Evolutionary conservation across 176 grass and related monocot genomes (phyloP).

Genomic region (Pontederia crassipes): DNA sequence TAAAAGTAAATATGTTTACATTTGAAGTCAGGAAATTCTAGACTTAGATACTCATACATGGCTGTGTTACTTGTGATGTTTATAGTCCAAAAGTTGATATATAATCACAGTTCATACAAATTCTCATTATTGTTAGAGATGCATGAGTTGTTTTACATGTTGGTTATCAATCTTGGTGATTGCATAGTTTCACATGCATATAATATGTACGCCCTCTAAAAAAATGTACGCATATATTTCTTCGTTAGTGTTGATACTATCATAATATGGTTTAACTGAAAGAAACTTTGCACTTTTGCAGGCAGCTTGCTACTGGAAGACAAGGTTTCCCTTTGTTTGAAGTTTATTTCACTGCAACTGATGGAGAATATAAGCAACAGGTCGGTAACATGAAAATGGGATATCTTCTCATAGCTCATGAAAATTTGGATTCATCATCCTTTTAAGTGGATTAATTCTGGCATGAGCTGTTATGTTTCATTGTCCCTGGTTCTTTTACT

Average conservation of each 20-base stretch:
- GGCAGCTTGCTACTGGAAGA: constrained; percentile 52
- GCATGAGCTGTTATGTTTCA: not conserved
- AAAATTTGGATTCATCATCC: not conserved
- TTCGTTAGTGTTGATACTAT: not conserved
- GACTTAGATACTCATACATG: no score
- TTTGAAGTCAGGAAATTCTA: no score
- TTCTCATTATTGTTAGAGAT: no score
- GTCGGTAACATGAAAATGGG: constrained; percentile 13
- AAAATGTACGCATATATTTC: not conserved
- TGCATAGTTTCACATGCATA: not conserved
- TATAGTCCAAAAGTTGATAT: no score
- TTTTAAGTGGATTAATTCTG: not conserved
- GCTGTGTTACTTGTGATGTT: no score
- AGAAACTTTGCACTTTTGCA: constrained; percentile 23
- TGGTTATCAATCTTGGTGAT: not conserved
- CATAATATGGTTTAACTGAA: constrained; percentile 4
- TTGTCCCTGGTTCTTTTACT: constrained; percentile 11
- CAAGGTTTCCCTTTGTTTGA: constrained; percentile 80
- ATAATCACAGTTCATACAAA: no score
- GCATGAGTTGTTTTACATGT: no score
- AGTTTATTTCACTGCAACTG: constrained; percentile 60
- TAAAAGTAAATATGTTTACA: no score
- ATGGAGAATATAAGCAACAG: constrained; percentile 69
- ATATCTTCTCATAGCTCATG: not conserved
- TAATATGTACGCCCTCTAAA: not conserved